These are phyloP conservation scores for Suillus decipiens DNA, from an alignment of 768 basidiomycete species.

Conservation along the genomic window DNA sequence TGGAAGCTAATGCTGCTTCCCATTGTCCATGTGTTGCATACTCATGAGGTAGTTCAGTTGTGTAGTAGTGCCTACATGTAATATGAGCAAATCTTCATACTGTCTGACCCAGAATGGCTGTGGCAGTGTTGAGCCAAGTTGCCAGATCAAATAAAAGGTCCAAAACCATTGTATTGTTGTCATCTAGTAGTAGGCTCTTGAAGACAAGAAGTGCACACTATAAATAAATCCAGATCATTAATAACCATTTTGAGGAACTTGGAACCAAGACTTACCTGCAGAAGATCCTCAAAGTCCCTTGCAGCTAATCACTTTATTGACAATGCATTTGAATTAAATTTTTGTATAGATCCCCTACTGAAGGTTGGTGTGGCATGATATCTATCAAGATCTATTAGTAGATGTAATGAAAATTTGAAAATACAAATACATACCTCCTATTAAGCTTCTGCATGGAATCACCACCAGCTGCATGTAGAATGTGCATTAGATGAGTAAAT, in stretches of 20 bases:
- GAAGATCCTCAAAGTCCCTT: conserved; percentile 38
- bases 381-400: conserved; percentile 14
- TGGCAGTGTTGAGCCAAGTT: not conserved
- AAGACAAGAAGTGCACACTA: not conserved
- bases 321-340: conserved; percentile 32
- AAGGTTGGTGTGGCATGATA: conserved; percentile 32
- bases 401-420: no score
- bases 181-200: not conserved
- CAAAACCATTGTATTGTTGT: not conserved
- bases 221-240: not conserved
- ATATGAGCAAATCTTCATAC: not conserved
- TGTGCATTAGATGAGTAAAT: conserved; percentile 19
- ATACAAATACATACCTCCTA: conserved; percentile 14
- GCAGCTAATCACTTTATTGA: conserved; percentile 37
- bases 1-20: not conserved
- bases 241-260: not conserved
- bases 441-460: conserved; percentile 12
- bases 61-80: not conserved
- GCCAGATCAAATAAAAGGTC: not conserved
- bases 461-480: conserved; percentile 13
- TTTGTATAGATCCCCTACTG: conserved; percentile 30
- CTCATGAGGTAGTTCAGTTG: not conserved
- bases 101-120: not conserved
- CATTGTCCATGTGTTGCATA: not conserved
- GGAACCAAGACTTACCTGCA: conserved; percentile 21